Base-by-base conservation (phyloP, 208 protist species). In the Histomonas meleagridis region DNA sequence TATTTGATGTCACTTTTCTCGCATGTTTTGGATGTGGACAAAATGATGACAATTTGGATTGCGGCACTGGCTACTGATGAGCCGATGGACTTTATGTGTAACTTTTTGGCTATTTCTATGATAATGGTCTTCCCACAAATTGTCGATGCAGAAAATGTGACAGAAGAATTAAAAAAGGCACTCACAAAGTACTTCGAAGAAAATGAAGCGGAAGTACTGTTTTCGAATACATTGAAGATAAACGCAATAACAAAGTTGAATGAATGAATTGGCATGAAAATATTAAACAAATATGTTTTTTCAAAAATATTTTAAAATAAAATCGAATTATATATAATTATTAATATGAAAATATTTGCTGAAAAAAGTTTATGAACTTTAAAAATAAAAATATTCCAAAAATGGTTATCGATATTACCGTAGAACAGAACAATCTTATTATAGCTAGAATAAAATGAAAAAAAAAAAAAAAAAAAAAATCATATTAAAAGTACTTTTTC, bases 201-300 rank as follows among this genome's bases (percentile, higher is more conserved):
- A 55, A 40, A 16, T 38, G 10, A 40, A 38, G 3, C n/a, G 1
- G 76, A 86, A 21, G 43, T 53, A 0, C 38, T 86, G 38, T 57
- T 86, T 86, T 86, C 76, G 14, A 86, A 86, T 38, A 86, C 76
- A 35, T 38, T 86, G 4, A 86, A 86, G 4, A 18, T 86, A 16
- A 46, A 86, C 18, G 76, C 40, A n/a, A 51, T 79, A 18, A 79
- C 18, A 51, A 79, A 40, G 18, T n/a, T n/a, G n/a, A n/a, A n/a
- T n/a, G n/a, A n/a, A n/a, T n/a, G n/a, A n/a, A n/a, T n/a, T n/a
- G n/a, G n/a, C n/a, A n/a, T n/a, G n/a, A n/a, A n/a, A n/a, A n/a
- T n/a, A n/a, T n/a, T n/a, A n/a, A n/a, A n/a, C n/a, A n/a, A n/a
- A n/a, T n/a, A n/a, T n/a, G n/a, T n/a, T n/a, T n/a, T n/a, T n/a